Evolutionary conservation across 2,329 filamentous ascomycete genomes (phyloP), one percentile per base, ranked within the genome.

Genomic region (Chaetothyriales sp.): DNA sequence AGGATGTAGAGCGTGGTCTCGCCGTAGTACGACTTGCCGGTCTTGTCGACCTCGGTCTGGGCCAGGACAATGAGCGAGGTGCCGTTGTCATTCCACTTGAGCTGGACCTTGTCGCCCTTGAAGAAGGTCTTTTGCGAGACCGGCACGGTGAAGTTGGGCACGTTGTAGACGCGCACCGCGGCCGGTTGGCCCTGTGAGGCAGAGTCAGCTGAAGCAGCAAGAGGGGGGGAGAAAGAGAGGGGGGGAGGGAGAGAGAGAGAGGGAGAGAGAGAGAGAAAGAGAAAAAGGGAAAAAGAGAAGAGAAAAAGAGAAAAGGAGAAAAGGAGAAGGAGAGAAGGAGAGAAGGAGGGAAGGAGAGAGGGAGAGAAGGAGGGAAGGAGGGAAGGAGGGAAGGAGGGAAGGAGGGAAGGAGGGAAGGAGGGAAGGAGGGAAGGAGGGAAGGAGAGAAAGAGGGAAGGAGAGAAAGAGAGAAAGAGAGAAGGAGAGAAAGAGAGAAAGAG

Each of bases 121-220:
- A 89, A 98, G 67, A 98, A 98, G 1, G 85, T 95, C 82, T 98
- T 98, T 68, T 97, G 90, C 43, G 90, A 95, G 48, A 95, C 82
- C 4, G 89, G 83, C 50, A 73, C 74, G 57, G 72, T 78, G 71
- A 97, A 97, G 62, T 92, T 78, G 44, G 92, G 90, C 37, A 97
- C 86, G 60, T 90, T 88, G 74, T 85, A 98, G 55, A 97, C 86
- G 71, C 94, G 94, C 68, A 97, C 89, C 1, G 86, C 80, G 51
- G 92, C 89, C 37, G 92, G 92, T 78, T 89, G 86, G 49, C 92
- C 90, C 86, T 94, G 60, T n/a, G 51, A 50, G 20, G 15, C 46
- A 40, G 47, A 43, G 45, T 18, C 50, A 57, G 44, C 10, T 15
- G 18, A 20, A 47, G 22, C 53, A 28, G 37, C 28, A 19, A 43